Percentiles rank a stretch among this genome's conserved stretches.
Evolutionary conservation across 768 basidiomycete species (phyloP).

Genomic region (Hirschioporus abietinus): DNA sequence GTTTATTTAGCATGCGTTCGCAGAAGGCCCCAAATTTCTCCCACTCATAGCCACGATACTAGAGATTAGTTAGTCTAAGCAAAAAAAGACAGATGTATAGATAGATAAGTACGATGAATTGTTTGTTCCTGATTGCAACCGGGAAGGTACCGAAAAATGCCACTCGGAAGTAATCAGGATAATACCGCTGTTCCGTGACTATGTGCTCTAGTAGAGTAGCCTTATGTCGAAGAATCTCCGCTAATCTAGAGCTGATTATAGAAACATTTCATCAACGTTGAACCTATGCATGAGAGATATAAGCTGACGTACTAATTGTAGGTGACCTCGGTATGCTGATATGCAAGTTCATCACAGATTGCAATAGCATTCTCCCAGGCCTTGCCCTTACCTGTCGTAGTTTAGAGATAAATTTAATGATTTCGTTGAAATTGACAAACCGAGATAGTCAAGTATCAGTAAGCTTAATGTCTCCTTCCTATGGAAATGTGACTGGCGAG

Average conservation of each 20-base stretch:
- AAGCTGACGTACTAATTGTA: conserved; percentile 73
- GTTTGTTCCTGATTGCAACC: conserved; percentile 76
- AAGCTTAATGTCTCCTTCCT: conserved; percentile 91
- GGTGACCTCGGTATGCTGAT: conserved; percentile 83
- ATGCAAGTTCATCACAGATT: conserved; percentile 86
- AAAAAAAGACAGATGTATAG: background rate
- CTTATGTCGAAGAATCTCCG: conserved; percentile 83
- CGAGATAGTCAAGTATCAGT: conserved; percentile 89
- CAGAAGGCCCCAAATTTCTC: conserved; percentile 89
- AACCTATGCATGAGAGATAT: conserved; percentile 10
- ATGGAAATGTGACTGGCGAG: conserved; percentile 90
- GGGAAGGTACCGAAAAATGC: conserved; percentile 94
- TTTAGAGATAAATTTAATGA: conserved; percentile 4
- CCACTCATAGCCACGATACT: conserved; percentile 96
- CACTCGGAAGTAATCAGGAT: conserved; percentile 90
- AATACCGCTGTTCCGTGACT: conserved; percentile 75
- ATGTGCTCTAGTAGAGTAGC: conserved; percentile 86
- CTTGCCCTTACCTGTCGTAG: conserved; percentile 75
- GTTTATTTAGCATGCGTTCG: conserved; percentile 88
- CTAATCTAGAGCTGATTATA: conserved; percentile 57
- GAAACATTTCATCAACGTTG: conserved; percentile 7
- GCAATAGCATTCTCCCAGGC: conserved; percentile 96
- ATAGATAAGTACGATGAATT: conserved; percentile 67
- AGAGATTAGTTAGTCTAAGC: conserved; percentile 9
- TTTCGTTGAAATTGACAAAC: conserved; percentile 32